These are phyloP conservation scores for Pleurotus salmoneostramineus DNA, from an alignment of 768 basidiomycete species.

Conservation along the genomic window DNA sequence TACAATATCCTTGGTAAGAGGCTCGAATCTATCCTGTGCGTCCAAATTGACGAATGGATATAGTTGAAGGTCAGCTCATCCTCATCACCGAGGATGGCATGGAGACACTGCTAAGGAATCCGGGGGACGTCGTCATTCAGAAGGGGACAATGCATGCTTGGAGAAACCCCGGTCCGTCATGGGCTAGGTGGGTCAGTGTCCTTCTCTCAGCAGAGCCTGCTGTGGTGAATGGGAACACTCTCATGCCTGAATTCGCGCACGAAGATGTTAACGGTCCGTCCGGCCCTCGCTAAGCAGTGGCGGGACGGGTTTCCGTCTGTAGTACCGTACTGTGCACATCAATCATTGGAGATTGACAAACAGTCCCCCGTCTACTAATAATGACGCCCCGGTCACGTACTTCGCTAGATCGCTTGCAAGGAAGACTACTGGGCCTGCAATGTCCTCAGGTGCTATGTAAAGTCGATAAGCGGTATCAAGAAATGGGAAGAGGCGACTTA, in stretches of 20 bases:
- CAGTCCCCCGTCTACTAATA: slow-evolving; percentile 70
- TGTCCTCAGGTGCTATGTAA: slow-evolving; percentile 54
- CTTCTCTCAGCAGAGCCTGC: slow-evolving; percentile 54
- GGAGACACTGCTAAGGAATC: slow-evolving; percentile 47
- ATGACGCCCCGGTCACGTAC: slow-evolving; percentile 64
- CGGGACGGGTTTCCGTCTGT: neutral
- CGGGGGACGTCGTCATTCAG: slow-evolving; percentile 55
- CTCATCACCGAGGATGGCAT: slow-evolving; percentile 54
- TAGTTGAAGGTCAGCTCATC: slow-evolving; percentile 53
- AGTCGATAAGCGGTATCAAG: neutral
- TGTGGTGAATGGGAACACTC: slow-evolving; percentile 35
- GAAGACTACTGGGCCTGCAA: slow-evolving; percentile 74
- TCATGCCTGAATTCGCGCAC: slow-evolving; percentile 27
- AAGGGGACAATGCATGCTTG: slow-evolving; percentile 60
- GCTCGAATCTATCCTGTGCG: neutral
- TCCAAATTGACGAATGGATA: slow-evolving; percentile 1
- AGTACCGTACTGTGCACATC: neutral
- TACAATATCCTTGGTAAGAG: slow-evolving; percentile 54
- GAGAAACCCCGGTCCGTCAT: slow-evolving; percentile 50
- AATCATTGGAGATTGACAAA: slow-evolving; percentile 67
- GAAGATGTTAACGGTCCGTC: neutral
- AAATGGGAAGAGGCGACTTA: slow-evolving; percentile 18
- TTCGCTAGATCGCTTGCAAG: slow-evolving; percentile 67
- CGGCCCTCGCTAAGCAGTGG: neutral
- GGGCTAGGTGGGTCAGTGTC: slow-evolving; percentile 50